Evolutionary conservation across 805 yeast species (phyloP), one percentile per base, ranked within the genome.

Genomic region (Citeromyces nyonsensis): DNA sequence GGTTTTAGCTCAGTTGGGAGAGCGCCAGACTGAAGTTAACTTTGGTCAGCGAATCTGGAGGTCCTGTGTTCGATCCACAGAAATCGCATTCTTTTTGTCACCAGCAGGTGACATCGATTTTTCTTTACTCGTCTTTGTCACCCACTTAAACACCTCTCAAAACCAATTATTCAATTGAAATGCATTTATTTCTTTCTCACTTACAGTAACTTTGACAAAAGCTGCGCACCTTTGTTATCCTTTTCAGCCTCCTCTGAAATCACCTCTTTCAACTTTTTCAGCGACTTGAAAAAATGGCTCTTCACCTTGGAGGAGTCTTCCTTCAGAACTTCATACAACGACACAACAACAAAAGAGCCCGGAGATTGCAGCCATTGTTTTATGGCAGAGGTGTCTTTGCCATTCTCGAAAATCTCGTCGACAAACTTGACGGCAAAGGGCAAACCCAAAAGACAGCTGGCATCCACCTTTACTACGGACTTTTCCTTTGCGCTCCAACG

Each of bases 31-130:
- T 27, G 29, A 27, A 27, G 29, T 15, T 15, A 27, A 27, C 29
- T 27, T 27, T 20, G 29, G 29, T 27, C 29, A 18, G 22, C 22
- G 7, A 30, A 73, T 73, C 81, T 74, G 81, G 68, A 76, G 83
- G 84, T 74, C 81, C 77, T 72, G 82, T 71, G 82, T 76, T 76
- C 83, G 77, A 75, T 72, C 82, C 83, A 71, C 82, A 73, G 69
- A 68, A 66, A 54, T 65, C 72, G 75, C 75, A 68, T 43, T 40
- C 39, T 29, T 29, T 32, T 32, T n/a, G n/a, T n/a, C n/a, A n/a
- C n/a, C n/a, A n/a, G n/a, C n/a, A n/a, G n/a, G n/a, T n/a, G n/a
- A n/a, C n/a, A n/a, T n/a, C n/a, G n/a, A n/a, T n/a, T n/a, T n/a
- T n/a, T n/a, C n/a, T n/a, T n/a, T n/a, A n/a, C n/a, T n/a, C n/a